Base-by-base conservation (phyloP, 139 green algal species). In the Auxenochlorella pyrenoidosa region DNA sequence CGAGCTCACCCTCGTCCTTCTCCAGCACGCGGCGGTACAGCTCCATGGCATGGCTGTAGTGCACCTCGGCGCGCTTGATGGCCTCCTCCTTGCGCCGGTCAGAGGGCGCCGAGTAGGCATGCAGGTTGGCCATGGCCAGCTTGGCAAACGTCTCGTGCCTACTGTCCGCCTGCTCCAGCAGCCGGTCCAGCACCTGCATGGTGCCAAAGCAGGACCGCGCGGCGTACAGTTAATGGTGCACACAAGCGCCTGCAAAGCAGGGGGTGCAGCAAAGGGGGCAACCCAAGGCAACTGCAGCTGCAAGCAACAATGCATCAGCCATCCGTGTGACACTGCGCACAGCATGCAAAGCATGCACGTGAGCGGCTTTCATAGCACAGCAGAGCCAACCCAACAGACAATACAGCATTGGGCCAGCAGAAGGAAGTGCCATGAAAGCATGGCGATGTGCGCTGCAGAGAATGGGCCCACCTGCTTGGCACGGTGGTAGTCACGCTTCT, bases 81-180 rank as follows among this genome's bases (percentile, higher is more conserved):
- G 30, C 47, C 1, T 84, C 76, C 36, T 87, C 75, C 81, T 92
- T 95, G 66, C 86, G 63, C 8, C 89, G 68, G 73, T 94, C 91
- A 13, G 75, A 84, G 19, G 93, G 91, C 18, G 91, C 91, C 2
- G 90, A 91, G 75, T 89, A 90, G 38, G 97, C 86, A 47, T 92
- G 80, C 32, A 96, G 90, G 86, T 95, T 95, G 88, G 87, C 95
- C 59, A 95, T 88, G 6, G 90, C 91, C 63, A 93, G 81, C 82
- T 85, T 78, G 63, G 75, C 93, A 84, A 92, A 95, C 0, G 87
- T 70, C 60, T 93, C 89, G 12, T 90, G 75, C 51, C 88, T 70
- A 24, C 51, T 78, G 13, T 86, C 70, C 2, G 47, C 76, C 66
- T 58, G 59, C 68, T 70, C 68, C 30, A 93, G 32, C 82, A 95